A percentile compares a stretch with the other conserved stretches of the same genome.
Conservation (phyloP, 1,284 basidiomycete species). For the Rhodotorula sp. region DNA sequence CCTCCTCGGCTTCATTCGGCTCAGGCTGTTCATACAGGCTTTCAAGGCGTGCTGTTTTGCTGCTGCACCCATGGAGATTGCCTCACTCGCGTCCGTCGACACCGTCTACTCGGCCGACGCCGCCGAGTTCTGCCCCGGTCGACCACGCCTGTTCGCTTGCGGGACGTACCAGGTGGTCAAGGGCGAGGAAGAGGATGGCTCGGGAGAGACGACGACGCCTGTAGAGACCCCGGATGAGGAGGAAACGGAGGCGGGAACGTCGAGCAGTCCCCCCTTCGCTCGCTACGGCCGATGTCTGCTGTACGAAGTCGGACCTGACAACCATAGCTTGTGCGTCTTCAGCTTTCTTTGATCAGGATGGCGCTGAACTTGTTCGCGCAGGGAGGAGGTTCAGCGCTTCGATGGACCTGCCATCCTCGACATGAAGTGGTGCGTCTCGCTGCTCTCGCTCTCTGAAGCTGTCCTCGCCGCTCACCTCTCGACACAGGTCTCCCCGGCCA, state of each 20-base stretch:
- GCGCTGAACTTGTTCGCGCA: slow-evolving; percentile 45
- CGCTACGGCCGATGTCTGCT: slow-evolving; percentile 66
- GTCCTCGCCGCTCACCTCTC: neutral
- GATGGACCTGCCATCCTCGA: slow-evolving; percentile 81
- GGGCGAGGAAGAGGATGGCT: neutral
- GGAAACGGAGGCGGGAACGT: slow-evolving; percentile 41
- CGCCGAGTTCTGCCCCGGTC: slow-evolving; percentile 80
- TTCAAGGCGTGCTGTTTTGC: too few species aligned
- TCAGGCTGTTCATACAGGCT: too few species aligned
- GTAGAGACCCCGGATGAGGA: slow-evolving; percentile 46
- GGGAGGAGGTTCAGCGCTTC: slow-evolving; percentile 65
- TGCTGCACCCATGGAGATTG: neutral
- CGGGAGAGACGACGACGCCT: too few species aligned
- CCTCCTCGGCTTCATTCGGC: too few species aligned
- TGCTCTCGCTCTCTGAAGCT: neutral
- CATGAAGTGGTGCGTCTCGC: slow-evolving; percentile 72
- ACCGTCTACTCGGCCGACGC: slow-evolving; percentile 83
- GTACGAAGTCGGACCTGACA: slow-evolving; percentile 54
- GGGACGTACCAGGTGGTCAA: slow-evolving; percentile 70
- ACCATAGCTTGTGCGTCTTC: slow-evolving; percentile 44
- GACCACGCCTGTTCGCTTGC: slow-evolving; percentile 69
- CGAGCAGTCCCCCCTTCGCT: slow-evolving; percentile 51
- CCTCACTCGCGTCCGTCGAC: slow-evolving; percentile 53
- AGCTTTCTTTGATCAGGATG: neutral
- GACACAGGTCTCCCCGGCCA: slow-evolving; percentile 19